Conservation (phyloP, 2,329 filamentous ascomycete species). For the Triangularia setosa region DNA sequence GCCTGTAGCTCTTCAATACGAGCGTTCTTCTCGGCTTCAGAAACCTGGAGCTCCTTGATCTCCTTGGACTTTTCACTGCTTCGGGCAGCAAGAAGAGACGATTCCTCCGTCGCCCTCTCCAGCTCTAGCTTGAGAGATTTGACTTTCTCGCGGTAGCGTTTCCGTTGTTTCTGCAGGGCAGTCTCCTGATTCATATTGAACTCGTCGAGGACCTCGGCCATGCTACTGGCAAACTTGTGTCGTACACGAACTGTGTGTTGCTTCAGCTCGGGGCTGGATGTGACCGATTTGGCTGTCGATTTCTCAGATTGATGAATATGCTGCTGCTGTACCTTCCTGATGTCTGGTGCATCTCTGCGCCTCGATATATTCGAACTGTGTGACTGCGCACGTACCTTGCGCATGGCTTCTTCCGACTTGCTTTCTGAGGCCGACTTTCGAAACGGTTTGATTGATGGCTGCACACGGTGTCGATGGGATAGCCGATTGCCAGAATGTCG, state of each 20-base stretch:
- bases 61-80: constrained; percentile 15
- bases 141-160: constrained; percentile 21
- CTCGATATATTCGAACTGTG: constrained; percentile 20
- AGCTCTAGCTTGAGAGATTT: constrained; percentile 17
- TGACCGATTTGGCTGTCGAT: background rate
- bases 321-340: constrained; percentile 11
- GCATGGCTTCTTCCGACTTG: background rate
- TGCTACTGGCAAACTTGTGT: constrained; percentile 19
- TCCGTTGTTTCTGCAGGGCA: constrained; percentile 16
- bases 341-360: background rate
- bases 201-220: constrained; percentile 22
- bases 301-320: background rate
- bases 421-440: background rate
- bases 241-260: constrained; percentile 15
- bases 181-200: constrained; percentile 21
- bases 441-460: constrained; percentile 8
- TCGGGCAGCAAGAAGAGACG: constrained; percentile 2
- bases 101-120: background rate
- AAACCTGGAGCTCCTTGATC: constrained; percentile 16
- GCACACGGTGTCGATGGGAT: background rate
- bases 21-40: constrained; percentile 10
- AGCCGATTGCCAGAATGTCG: background rate
- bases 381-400: constrained; percentile 13
- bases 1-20: constrained; percentile 25
- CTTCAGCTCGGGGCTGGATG: constrained; percentile 13